A percentile compares a stretch with the other conserved stretches of the same genome.
These are phyloP conservation scores for Fusarium chaquense DNA, from an alignment of 2,329 filamentous ascomycete genomes.

Conservation along the genomic window DNA sequence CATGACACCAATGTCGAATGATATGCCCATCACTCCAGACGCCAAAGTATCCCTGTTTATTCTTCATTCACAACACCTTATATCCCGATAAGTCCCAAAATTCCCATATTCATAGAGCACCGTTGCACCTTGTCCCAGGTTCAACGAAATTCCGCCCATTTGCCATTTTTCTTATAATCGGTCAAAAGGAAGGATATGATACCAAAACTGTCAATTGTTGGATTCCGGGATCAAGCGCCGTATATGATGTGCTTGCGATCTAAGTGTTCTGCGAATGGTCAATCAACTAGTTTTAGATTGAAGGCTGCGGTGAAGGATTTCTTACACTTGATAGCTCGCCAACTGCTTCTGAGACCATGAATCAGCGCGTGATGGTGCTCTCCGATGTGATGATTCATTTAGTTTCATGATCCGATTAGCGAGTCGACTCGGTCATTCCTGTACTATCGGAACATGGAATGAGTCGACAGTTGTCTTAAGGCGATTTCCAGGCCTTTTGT, in stretches of 20 bases:
- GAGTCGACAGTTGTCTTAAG: neutral
- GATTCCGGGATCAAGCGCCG: neutral
- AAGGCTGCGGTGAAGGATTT: neutral
- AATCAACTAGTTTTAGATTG: neutral
- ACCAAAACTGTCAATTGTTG: constrained; percentile 17
- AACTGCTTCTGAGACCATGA: neutral
- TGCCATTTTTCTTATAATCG: neutral
- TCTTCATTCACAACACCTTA: constrained; percentile 24
- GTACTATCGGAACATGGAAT: neutral
- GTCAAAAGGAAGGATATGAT: constrained; percentile 17
- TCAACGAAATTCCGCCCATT: constrained; percentile 26
- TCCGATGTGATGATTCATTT: neutral
- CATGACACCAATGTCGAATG: constrained; percentile 35
- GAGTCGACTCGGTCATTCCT: neutral
- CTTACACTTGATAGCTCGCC: neutral
- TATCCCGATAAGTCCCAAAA: constrained; percentile 19
- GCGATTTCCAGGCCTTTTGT: neutral
- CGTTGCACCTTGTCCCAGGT: constrained; percentile 29
- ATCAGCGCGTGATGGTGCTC: neutral
- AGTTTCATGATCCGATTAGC: neutral
- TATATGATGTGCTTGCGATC: neutral
- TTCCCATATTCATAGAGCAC: constrained; percentile 17
- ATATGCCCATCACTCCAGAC: constrained; percentile 21
- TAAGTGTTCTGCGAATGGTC: constrained; percentile 6
- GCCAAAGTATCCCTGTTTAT: constrained; percentile 28